Percentiles rank a stretch among this genome's conserved stretches.
phyloP scores from a whole-genome alignment of 1,284 basidiomycete species.

The Wolfiporia cocos region DNA sequence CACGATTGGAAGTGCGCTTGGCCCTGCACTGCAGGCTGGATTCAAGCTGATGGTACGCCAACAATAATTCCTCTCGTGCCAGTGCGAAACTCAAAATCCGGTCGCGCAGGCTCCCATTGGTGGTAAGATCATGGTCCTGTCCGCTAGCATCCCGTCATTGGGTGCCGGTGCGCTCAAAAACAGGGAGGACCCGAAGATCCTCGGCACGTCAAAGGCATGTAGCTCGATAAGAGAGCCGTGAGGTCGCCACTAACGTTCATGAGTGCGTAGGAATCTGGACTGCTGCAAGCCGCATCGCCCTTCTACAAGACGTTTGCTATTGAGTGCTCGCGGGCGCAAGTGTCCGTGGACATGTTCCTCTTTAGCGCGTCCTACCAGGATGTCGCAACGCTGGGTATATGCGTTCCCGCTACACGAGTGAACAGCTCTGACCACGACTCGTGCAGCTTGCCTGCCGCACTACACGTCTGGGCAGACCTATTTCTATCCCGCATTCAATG shows the following conservation, averaged over 20 bases:
- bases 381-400: conserved; percentile 82
- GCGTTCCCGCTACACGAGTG: neutral
- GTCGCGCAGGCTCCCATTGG: conserved; percentile 85
- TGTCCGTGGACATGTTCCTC: conserved; percentile 99
- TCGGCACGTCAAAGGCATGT: conserved; percentile 87
- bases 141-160: conserved; percentile 81
- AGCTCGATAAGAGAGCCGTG: too few species aligned
- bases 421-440: neutral
- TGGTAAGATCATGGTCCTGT: conserved; percentile 92
- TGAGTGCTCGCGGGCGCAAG: conserved; percentile 95
- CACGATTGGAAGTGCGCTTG: conserved; percentile 88
- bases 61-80: too few species aligned
- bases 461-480: conserved; percentile 99
- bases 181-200: conserved; percentile 93
- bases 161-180: conserved; percentile 94
- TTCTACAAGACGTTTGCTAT: conserved; percentile 99
- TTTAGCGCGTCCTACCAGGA: conserved; percentile 94
- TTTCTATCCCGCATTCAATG: conserved; percentile 98
- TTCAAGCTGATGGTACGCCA: conserved; percentile 86
- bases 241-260: too few species aligned
- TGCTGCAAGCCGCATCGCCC: conserved; percentile 84
- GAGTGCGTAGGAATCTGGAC: conserved; percentile 75
- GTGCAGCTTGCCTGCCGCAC: conserved; percentile 81
- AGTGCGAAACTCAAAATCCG: too few species aligned
- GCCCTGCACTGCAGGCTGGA: conserved; percentile 94